Base-by-base conservation (phyloP, 1,284 basidiomycete species). In the Sutorius eximius region DNA sequence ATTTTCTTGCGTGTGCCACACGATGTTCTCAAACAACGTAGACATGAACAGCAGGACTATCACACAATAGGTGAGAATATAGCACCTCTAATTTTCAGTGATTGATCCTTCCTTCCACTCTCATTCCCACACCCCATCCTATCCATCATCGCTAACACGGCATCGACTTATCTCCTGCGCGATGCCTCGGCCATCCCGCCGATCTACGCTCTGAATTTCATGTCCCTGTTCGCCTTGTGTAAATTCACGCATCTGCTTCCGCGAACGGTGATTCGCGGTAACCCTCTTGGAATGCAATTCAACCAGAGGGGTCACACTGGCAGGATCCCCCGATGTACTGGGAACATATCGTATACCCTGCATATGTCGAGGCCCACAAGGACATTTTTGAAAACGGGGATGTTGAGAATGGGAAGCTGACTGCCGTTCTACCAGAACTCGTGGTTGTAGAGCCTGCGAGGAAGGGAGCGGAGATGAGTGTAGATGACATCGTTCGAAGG, bases 331-430 rank as follows among this genome's bases (percentile, higher is more conserved):
- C 94, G 3, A 67, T 82, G 34, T 98, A 98, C 73, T 97, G 93
- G 82, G 89, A 95, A 62, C 80, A 92, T 57, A 93, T 98, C 57
- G 94, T 96, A 43, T 98, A 92, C 77, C 96, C 96, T 0, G 95
- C 92, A 1, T 98, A 97, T 70, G 71, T 94, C 50, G 82, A 88
- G 46, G 95, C 95, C 8, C 92, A 98, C 71, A 64, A 70, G 46
- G 76, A 80, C 20, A 77, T 97, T 20, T 94, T 98, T 65, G 77
- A 80, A 52, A 73, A 77, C 54, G 85, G 82, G 27, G 88, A 97
- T 65, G 82, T 95, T 6, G 92, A 95, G 70, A 69, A 76, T 16
- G 94, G 92, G 5, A 63, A 70, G 37, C 72, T 82, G 20, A 78
- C 73, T 0, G 53, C 47, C 18, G 71, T 74, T 51, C 77, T 87